These are phyloP conservation scores for Pinus albicaulis DNA, from an alignment of 75 land plant species.

Conservation along the genomic window DNA sequence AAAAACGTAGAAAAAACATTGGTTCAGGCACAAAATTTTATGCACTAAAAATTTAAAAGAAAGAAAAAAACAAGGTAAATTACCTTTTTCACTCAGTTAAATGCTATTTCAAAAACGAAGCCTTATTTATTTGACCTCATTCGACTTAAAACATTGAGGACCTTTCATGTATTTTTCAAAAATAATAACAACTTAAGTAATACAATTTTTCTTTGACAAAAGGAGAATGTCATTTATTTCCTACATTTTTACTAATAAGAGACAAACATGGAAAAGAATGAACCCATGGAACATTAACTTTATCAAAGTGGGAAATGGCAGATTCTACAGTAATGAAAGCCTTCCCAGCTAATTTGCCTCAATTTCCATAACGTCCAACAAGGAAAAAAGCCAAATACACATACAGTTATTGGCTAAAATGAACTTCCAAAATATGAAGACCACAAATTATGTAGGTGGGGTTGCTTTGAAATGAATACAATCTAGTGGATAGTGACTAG, in stretches of 20 bases:
- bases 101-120: not conserved
- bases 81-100: not conserved
- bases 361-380: too few species aligned
- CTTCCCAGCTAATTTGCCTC: too few species aligned
- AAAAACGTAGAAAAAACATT: not conserved
- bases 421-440: not conserved
- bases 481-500: too few species aligned
- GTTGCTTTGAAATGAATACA: not conserved
- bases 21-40: not conserved
- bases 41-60: not conserved
- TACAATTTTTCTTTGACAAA: not conserved
- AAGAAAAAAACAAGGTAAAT: not conserved
- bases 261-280: not conserved
- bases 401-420: not conserved
- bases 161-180: conserved; percentile 1
- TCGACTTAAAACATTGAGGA: not conserved
- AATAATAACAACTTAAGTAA: not conserved
- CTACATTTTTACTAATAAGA: not conserved
- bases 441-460: not conserved
- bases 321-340: too few species aligned
- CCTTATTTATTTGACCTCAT: not conserved
- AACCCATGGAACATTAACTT: not conserved
- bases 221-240: not conserved
- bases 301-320: too few species aligned
- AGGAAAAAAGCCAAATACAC: too few species aligned